Evolutionary conservation across 805 yeast species (phyloP).

Genomic region (Ogataea nakhonphanomensis): DNA sequence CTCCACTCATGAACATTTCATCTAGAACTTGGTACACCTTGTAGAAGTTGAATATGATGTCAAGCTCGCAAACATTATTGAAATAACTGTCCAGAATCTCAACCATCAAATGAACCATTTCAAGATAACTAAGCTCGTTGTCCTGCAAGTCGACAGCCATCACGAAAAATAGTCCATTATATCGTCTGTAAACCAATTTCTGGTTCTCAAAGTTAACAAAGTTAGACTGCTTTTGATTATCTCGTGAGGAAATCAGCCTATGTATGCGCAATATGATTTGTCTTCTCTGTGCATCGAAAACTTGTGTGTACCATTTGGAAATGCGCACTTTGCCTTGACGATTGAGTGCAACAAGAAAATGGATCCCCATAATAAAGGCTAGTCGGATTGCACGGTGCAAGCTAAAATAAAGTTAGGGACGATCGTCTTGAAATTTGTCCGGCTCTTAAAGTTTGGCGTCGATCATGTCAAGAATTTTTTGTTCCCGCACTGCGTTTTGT

Average conservation of each 20-base stretch:
- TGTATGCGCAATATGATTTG: slow-evolving; percentile 63
- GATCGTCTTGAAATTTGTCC: slow-evolving; percentile 3
- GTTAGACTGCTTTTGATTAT: slow-evolving; percentile 67
- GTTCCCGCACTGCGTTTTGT: slow-evolving; percentile 4
- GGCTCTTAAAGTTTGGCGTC: slow-evolving; percentile 3
- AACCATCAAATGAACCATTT: slow-evolving; percentile 82
- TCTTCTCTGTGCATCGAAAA: slow-evolving; percentile 42
- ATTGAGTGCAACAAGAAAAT: slow-evolving; percentile 78
- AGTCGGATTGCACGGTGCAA: neutral
- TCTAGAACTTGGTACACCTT: slow-evolving; percentile 80
- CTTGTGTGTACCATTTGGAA: slow-evolving; percentile 63
- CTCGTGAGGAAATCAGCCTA: slow-evolving; percentile 74
- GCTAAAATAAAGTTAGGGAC: slow-evolving; percentile 1
- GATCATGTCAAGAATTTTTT: slow-evolving; percentile 4
- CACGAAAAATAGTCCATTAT: slow-evolving; percentile 90
- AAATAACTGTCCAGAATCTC: slow-evolving; percentile 85
- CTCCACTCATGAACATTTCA: slow-evolving; percentile 88
- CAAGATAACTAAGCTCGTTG: slow-evolving; percentile 78
- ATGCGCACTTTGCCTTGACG: slow-evolving; percentile 91
- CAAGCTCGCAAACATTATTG: slow-evolving; percentile 90
- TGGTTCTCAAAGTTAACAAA: slow-evolving; percentile 46
- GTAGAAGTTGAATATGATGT: slow-evolving; percentile 86
- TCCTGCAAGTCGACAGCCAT: slow-evolving; percentile 76
- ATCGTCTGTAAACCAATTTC: slow-evolving; percentile 79
- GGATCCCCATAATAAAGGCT: slow-evolving; percentile 57